Evolutionary conservation across 495 filamentous ascomycete genomes (phyloP), one percentile per base, ranked within the genome.

Genomic region (Niebla homalea): DNA sequence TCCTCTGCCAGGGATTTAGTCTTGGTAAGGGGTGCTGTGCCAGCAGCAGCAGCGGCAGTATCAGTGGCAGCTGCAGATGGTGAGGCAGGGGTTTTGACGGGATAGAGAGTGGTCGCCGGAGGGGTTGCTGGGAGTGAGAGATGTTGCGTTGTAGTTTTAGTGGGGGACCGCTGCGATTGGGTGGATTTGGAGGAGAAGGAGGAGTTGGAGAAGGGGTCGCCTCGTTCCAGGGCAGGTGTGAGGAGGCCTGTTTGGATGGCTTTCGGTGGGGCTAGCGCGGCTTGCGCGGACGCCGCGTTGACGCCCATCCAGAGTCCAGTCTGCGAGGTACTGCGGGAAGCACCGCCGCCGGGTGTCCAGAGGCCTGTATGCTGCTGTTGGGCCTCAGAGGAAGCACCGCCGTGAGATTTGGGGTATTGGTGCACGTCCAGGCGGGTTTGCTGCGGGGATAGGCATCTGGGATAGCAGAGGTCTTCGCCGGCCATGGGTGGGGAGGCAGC

Each of bases 401-500:
- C 77, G 73, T 36, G 67, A 67, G 62, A 73, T 63, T 40, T 72
- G 60, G 65, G 74, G 21, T 58, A 60, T 45, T 75, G 71, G 36
- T 76, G 62, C 19, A 80, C 75, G 52, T 93, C 85, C 61, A 87
- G 81, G 49, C 84, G 73, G 23, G 87, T 90, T n/a, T 74, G 75
- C 56, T 85, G 79, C 0, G 89, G 89, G 11, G 87, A 92, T 0
- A 71, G 67, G 60, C 85, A 92, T 55, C 76, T 75, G 4, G 85
- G 83, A 57, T 94, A 87, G 19, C 71, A 67, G 46, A 94, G 71
- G 48, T 90, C 83, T 21, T 65, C 54, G 38, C 89, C 89, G 6
- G 93, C 77, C 87, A 94, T 90, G 2, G 89, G 89, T 16, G 89
- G 89, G 52, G 70, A 77, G 5, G 72, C 71, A 11, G 68, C 70